These are phyloP conservation scores for Plasmodium reichenowi DNA, from an alignment of 169 alveolate species.

Conservation along the genomic window DNA sequence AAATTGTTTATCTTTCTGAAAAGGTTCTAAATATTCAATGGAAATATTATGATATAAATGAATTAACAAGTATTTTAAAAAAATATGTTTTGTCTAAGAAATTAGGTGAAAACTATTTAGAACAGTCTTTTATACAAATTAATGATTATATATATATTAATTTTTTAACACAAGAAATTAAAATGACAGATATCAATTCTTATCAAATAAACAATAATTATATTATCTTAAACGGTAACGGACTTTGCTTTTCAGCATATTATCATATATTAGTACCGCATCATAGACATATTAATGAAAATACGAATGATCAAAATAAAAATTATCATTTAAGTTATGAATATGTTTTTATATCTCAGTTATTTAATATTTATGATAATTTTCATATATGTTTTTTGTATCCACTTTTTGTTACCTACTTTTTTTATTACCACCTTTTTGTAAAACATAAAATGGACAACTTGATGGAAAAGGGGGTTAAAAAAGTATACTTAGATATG, in stretches of 20 bases:
- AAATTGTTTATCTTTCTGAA: conserved; percentile 37
- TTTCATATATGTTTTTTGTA: conserved; percentile 66
- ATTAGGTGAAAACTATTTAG: conserved; percentile 4
- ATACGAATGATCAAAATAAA: not conserved
- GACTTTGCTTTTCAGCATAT: conserved; percentile 71
- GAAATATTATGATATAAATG: conserved; percentile 22
- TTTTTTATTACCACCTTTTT: conserved; percentile 75
- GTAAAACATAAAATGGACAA: conserved; percentile 16
- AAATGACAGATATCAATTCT: conserved; percentile 20
- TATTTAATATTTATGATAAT: conserved; percentile 76
- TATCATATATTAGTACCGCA: conserved; percentile 66
- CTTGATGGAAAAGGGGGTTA: not conserved
- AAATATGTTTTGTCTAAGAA: conserved; percentile 8
- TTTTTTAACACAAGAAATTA: conserved; percentile 76
- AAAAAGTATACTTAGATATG: too few species aligned
- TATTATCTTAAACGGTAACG: conserved; percentile 66
- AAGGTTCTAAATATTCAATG: conserved; percentile 56
- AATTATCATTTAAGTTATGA: conserved; percentile 59
- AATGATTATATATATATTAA: conserved; percentile 62
- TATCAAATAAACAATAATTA: conserved; percentile 18
- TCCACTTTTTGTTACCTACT: conserved; percentile 54
- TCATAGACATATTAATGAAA: conserved; percentile 41
- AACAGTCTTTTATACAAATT: conserved; percentile 37
- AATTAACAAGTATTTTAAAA: conserved; percentile 28
- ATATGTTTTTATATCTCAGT: conserved; percentile 58